These are phyloP conservation scores for Auriscalpium microsporum DNA, from an alignment of 768 basidiomycete genomes.

Conservation along the genomic window DNA sequence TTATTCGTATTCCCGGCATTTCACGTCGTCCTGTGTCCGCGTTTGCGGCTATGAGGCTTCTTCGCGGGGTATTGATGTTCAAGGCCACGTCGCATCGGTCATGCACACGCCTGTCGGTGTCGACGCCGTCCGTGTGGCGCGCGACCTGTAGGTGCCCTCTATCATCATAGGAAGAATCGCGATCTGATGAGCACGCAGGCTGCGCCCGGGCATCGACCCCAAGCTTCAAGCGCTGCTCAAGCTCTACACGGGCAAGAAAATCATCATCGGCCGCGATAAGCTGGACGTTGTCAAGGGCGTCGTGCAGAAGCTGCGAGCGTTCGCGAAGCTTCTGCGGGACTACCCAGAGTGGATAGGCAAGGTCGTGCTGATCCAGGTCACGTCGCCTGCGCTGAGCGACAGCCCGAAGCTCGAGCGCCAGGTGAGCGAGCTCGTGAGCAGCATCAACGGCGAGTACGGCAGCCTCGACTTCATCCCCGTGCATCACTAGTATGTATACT, in stretches of 20 bases:
- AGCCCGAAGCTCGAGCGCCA: constrained; percentile 90
- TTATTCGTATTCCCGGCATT: constrained; percentile 92
- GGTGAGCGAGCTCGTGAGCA: constrained; percentile 87
- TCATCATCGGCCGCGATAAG: constrained; percentile 96
- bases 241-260: constrained; percentile 94
- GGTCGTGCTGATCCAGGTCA: constrained; percentile 85
- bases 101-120: constrained; percentile 93
- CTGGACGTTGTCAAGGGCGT: constrained; percentile 98
- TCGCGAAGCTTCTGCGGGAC: constrained; percentile 86
- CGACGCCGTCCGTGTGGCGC: constrained; percentile 82
- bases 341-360: constrained; percentile 96
- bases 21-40: constrained; percentile 88
- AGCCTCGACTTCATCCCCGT: constrained; percentile 93
- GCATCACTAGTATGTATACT: constrained; percentile 83
- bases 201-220: constrained; percentile 77
- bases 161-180: background rate
- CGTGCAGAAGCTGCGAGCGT: constrained; percentile 94
- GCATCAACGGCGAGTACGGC: constrained; percentile 94
- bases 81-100: constrained; percentile 75
- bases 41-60: constrained; percentile 93
- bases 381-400: constrained; percentile 86
- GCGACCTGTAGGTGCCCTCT: constrained; percentile 51
- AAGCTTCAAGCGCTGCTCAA: constrained; percentile 78
- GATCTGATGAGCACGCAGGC: constrained; percentile 26
- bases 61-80: constrained; percentile 64